These are phyloP conservation scores for Penicillium brasilianum DNA, from an alignment of 2,329 filamentous ascomycete genomes.

Conservation along the genomic window DNA sequence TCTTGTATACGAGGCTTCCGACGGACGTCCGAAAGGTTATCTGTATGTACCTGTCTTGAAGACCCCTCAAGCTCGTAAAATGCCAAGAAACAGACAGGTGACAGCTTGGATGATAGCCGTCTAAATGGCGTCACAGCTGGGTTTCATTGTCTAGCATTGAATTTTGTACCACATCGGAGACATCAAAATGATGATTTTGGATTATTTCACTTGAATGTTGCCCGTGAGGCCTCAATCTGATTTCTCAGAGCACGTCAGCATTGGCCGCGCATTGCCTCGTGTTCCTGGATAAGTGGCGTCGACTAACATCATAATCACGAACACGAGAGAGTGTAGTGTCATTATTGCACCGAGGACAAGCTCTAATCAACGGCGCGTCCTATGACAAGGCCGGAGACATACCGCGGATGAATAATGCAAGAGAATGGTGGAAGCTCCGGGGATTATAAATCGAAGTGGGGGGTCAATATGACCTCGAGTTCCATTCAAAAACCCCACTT, in stretches of 20 bases:
- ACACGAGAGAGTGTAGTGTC: no score
- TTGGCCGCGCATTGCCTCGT: constrained; percentile 1
- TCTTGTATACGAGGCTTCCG: neutral
- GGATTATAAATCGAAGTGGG: constrained; percentile 28
- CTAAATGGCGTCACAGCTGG: neutral
- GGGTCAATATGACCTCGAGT: constrained; percentile 9
- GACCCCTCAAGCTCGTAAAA: neutral
- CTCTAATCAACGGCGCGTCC: no score
- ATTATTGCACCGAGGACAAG: no score
- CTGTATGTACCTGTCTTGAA: neutral
- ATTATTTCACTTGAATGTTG: neutral
- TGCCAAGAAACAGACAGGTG: neutral
- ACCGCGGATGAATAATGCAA: neutral
- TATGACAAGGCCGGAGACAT: neutral
- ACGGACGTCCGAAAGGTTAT: neutral
- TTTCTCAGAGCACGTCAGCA: neutral
- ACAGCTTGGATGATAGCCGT: neutral
- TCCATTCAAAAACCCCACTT: neutral
- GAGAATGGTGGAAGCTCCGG: constrained; percentile 4
- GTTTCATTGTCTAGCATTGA: neutral
- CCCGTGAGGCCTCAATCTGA: neutral
- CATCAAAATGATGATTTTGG: neutral
- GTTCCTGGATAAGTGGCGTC: neutral
- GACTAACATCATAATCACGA: neutral
- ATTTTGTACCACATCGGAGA: neutral